phyloP scores from a whole-genome alignment of 1,284 basidiomycete genomes.

The Mrakiaceae sp. region DNA sequence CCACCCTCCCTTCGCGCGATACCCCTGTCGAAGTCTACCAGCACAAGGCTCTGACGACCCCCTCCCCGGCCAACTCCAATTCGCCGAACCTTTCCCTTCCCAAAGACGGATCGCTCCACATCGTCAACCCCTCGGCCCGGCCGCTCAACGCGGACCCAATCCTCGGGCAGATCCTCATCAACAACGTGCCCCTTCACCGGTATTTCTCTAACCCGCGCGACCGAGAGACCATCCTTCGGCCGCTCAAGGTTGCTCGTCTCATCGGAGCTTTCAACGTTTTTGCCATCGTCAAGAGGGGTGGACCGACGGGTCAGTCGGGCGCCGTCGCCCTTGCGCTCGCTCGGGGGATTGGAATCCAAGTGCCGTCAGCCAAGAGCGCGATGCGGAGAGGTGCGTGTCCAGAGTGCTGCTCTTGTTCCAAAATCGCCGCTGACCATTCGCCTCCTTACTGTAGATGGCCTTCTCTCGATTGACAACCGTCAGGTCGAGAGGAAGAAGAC shows the following conservation, averaged over 20 bases:
- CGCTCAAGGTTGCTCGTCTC: constrained; percentile 63
- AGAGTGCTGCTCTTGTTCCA: constrained; percentile 2
- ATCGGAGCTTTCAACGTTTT: constrained; percentile 78
- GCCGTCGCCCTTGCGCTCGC: constrained; percentile 72
- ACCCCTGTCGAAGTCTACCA: no score
- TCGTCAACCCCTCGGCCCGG: not conserved
- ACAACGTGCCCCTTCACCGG: constrained; percentile 57
- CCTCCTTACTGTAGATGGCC: constrained; percentile 43
- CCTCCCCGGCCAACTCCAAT: constrained; percentile 8
- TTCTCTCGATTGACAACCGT: constrained; percentile 74
- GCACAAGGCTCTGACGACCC: not conserved
- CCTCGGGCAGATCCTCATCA: constrained; percentile 49
- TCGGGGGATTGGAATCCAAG: constrained; percentile 61
- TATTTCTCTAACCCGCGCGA: constrained; percentile 63
- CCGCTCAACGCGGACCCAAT: constrained; percentile 1
- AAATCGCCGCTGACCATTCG: not conserved
- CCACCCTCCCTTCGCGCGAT: no score
- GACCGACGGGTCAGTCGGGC: constrained; percentile 73
- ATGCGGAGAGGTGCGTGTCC: not conserved
- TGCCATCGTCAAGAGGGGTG: constrained; percentile 67
- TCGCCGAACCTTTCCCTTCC: constrained; percentile 26
- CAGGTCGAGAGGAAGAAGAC: constrained; percentile 95
- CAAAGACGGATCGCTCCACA: constrained; percentile 6
- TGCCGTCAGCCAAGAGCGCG: constrained; percentile 7
- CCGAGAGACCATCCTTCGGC: constrained; percentile 62